phyloP scores from a whole-genome alignment of 1,139 yeast species.

The Nakaseomyces nivariensis region DNA sequence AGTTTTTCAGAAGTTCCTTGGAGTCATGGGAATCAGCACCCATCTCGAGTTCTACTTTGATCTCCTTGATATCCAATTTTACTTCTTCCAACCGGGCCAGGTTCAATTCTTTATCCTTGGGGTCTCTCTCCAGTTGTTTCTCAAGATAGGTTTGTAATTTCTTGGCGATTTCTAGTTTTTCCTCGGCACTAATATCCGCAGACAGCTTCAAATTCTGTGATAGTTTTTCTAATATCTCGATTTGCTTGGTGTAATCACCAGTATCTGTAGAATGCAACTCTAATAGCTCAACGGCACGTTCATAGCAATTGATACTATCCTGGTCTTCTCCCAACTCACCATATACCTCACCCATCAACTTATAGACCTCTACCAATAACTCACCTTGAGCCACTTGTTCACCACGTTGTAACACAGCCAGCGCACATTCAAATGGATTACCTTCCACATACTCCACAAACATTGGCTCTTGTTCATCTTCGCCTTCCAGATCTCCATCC shows the following conservation, averaged over 20 bases:
- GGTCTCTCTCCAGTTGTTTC: slow-evolving; percentile 36
- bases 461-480: slow-evolving; percentile 29
- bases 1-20: slow-evolving; percentile 5
- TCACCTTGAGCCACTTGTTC: slow-evolving; percentile 9
- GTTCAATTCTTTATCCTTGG: not conserved
- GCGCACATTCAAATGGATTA: not conserved
- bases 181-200: not conserved
- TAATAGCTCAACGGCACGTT: not conserved
- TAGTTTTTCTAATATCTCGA: not conserved
- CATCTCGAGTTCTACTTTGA: not conserved
- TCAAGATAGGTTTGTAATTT: slow-evolving; percentile 17
- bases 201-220: slow-evolving; percentile 2
- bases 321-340: slow-evolving; percentile 57
- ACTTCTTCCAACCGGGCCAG: slow-evolving; percentile 3
- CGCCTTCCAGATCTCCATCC: slow-evolving; percentile 30
- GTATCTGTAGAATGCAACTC: not conserved
- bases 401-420: slow-evolving; percentile 1
- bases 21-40: not conserved
- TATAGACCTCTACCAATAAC: slow-evolving; percentile 4
- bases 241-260: not conserved
- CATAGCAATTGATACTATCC: slow-evolving; percentile 32
- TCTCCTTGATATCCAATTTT: slow-evolving; percentile 2
- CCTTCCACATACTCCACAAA: slow-evolving; percentile 23
- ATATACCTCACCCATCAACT: slow-evolving; percentile 19
- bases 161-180: slow-evolving; percentile 1